Conservation (phyloP, 257 asterid genomes). For the Sherardia arvensis region DNA sequence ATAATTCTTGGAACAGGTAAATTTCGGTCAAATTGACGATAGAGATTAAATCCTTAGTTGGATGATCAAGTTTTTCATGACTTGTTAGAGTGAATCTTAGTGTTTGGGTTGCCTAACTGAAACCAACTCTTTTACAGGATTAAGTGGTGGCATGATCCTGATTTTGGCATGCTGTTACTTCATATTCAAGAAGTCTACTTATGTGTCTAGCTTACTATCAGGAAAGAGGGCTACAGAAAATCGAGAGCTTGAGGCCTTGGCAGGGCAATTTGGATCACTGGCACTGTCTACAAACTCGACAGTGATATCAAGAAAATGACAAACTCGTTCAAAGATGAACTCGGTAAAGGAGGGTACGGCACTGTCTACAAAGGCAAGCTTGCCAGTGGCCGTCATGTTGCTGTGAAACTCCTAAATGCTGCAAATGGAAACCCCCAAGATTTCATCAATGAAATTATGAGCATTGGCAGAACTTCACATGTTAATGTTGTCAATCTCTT, state of each 20-base stretch:
- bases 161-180: not conserved
- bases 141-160: no score
- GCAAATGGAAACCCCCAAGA: conserved; percentile 21
- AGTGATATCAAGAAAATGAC: conserved; percentile 14
- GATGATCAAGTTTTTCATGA: no score
- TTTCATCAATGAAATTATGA: not conserved
- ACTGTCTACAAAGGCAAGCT: conserved; percentile 21
- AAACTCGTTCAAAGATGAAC: conserved; percentile 9
- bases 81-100: no score
- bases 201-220: not conserved
- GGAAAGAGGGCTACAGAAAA: no score
- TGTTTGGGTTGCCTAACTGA: no score
- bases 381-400: conserved; percentile 13
- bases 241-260: not conserved
- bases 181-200: not conserved
- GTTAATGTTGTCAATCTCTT: no score
- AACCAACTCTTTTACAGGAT: no score
- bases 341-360: conserved; percentile 25
- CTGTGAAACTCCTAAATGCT: conserved; percentile 20
- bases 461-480: no score
- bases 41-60: no score
- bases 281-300: no score
- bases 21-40: no score
- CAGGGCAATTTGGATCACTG: not conserved
- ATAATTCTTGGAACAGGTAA: no score